Base-by-base conservation (phyloP, 495 filamentous ascomycete species). In the Xylaria castorea region DNA sequence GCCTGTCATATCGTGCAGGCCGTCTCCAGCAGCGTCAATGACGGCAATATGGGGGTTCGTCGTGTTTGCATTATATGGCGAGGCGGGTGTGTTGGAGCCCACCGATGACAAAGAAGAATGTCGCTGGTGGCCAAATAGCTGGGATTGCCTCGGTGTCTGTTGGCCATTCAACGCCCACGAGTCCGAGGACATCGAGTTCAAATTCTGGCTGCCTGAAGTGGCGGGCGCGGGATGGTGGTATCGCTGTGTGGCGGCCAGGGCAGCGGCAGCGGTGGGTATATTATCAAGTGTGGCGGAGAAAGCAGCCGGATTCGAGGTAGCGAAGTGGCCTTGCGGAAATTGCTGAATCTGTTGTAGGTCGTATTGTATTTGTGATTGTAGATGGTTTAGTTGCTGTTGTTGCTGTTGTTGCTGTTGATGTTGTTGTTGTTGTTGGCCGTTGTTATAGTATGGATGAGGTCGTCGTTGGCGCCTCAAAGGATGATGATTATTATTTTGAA, bases 31-130 rank as follows among this genome's bases (percentile, higher is more conserved):
- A 50, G 83, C 80, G 63, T 86, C 85, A 42, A 80, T 79, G 5
- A 87, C 78, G 3, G 87, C 85, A 50, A 87, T 86, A 11, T 87
- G 86, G 20, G 87, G 87, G 68, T 87, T 87, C 27, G 84, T 82
- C 1, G 82, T 85, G 76, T 82, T 85, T 64, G 81, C 79, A 60
- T 83, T 84, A 77, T 83, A 89, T 32, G 88, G 88, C 46, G 88
- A 90, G 0, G 83, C 78, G 22, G 88, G 87, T 11, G 86, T 83
- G 61, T 86, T 80, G 1, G 87, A 89, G n/a, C 85, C 87, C 64
- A 88, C 68, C 3, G 88, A 88, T 0, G 87, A 89, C 50, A 85
- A 80, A 32, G 87, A 89, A 12, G 85, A 85, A 73, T 88, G 86
- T 70, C 87, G 85, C 58, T 86, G 81, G 73, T 89, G 86, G n/a